Evolutionary conservation across 2,329 filamentous ascomycete species (phyloP).

Genomic region (Sporothrix variecibatus): DNA sequence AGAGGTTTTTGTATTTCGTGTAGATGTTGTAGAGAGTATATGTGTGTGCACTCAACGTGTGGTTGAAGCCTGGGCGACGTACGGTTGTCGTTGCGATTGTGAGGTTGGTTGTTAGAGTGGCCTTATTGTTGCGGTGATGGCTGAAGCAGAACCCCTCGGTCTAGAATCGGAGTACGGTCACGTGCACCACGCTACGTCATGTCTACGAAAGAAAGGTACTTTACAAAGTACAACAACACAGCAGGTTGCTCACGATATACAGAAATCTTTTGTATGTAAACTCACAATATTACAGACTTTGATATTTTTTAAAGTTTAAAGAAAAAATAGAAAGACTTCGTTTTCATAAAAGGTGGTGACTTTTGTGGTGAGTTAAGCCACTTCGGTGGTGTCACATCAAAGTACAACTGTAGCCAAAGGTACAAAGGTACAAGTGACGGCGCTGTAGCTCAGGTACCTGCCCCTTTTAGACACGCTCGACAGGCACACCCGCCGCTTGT

Average conservation of each 20-base stretch:
- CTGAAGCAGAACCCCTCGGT: not conserved
- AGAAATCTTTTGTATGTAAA: no score
- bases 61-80: not conserved
- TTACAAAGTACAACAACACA: not conserved
- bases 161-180: not conserved
- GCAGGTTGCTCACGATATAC: not conserved
- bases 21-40: not conserved
- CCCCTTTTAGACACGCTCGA: not conserved
- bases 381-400: no score
- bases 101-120: not conserved
- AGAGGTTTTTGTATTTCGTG: not conserved
- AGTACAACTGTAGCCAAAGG: not conserved
- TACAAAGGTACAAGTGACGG: not conserved
- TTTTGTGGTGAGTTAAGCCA: no score
- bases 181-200: constrained; percentile 3
- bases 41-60: not conserved
- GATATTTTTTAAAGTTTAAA: no score
- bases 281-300: no score
- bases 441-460: not conserved
- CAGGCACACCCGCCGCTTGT: constrained; percentile 9
- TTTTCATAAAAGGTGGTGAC: no score
- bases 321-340: no score
- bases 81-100: not conserved
- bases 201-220: not conserved
- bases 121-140: not conserved